Conservation (phyloP, 78 protist species). For the Dictyostelium capitatum region DNA sequence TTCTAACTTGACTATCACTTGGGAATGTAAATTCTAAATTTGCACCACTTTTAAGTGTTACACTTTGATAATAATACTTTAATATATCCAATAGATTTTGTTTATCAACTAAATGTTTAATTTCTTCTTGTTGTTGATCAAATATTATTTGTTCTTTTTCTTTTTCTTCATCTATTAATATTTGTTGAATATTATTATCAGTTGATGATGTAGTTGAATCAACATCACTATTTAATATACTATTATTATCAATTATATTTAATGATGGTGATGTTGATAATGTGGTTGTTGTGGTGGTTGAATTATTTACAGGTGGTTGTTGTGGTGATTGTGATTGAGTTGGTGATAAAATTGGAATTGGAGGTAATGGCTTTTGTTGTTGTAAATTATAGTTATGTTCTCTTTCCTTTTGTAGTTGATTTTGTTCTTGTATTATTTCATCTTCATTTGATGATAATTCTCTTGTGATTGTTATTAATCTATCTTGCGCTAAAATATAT, state of each 20-base stretch:
- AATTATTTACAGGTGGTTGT: neutral
- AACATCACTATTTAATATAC: neutral
- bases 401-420: slow-evolving; percentile 1
- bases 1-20: slow-evolving; percentile 32
- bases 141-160: neutral
- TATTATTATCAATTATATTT: neutral
- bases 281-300: neutral
- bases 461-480: slow-evolving; percentile 67
- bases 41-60: slow-evolving; percentile 8
- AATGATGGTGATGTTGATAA: neutral
- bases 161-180: neutral
- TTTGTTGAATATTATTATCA: neutral
- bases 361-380: slow-evolving; percentile 20
- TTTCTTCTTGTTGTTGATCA: slow-evolving; percentile 8
- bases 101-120: slow-evolving; percentile 66
- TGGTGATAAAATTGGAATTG: neutral
- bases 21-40: slow-evolving; percentile 31
- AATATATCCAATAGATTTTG: slow-evolving; percentile 67
- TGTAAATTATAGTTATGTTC: neutral
- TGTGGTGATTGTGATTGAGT: neutral
- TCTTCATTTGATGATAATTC: slow-evolving; percentile 57
- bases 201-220: neutral
- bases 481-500: slow-evolving; percentile 74
- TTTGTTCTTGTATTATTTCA: neutral
- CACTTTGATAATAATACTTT: slow-evolving; percentile 22